These are phyloP conservation scores for Ogataea corticis DNA, from an alignment of 805 yeast genomes.

Conservation along the genomic window DNA sequence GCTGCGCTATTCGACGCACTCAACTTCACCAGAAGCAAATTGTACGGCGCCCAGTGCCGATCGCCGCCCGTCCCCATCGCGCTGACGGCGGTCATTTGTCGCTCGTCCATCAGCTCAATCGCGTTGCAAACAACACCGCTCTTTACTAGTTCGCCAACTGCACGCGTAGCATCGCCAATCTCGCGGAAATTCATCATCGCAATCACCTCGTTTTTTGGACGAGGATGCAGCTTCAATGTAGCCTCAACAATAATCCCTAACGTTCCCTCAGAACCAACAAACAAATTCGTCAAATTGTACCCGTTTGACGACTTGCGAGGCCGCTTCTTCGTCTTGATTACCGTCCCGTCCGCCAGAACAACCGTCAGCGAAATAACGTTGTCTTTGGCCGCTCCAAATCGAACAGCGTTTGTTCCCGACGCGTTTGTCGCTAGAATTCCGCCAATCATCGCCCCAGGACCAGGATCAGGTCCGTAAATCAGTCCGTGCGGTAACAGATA, in stretches of 20 bases:
- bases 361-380: constrained; percentile 68
- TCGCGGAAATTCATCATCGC: constrained; percentile 68
- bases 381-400: constrained; percentile 80
- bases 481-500: constrained; percentile 48
- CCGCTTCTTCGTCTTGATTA: constrained; percentile 70
- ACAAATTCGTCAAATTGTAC: constrained; percentile 72
- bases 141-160: constrained; percentile 62
- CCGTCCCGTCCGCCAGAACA: constrained; percentile 78
- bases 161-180: constrained; percentile 67
- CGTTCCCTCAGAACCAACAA: constrained; percentile 79
- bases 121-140: constrained; percentile 71
- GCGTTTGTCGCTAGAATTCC: constrained; percentile 78
- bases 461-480: constrained; percentile 74
- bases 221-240: constrained; percentile 65
- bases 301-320: constrained; percentile 82
- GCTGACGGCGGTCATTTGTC: constrained; percentile 68
- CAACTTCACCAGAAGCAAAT: constrained; percentile 57
- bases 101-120: constrained; percentile 70
- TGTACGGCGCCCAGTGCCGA: constrained; percentile 33
- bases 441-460: constrained; percentile 77
- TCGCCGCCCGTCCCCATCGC: constrained; percentile 41
- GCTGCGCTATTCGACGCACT: constrained; percentile 46
- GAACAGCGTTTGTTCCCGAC: constrained; percentile 76
- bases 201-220: constrained; percentile 65
- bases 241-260: constrained; percentile 78